phyloP scores from a whole-genome alignment of 495 filamentous ascomycete species.

The Trichocladium antarcticum region DNA sequence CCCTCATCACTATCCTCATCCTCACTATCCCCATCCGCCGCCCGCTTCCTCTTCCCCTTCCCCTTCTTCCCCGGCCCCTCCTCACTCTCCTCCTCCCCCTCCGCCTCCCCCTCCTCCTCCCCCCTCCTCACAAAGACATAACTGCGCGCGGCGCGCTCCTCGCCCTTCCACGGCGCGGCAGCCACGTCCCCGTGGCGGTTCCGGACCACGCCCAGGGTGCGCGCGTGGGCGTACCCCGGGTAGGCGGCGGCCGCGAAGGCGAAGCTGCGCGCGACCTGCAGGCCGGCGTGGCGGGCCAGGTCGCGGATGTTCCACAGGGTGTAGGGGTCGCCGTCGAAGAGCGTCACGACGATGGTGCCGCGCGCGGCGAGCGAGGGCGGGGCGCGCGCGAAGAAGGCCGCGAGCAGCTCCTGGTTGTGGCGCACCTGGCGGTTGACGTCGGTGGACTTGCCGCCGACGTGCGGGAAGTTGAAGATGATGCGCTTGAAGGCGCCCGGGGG shows the following conservation, averaged over 20 bases:
- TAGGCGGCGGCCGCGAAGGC: slow-evolving; percentile 63
- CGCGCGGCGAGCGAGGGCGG: slow-evolving; percentile 28
- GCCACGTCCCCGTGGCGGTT: slow-evolving; percentile 43
- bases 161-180: slow-evolving; percentile 56
- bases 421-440: slow-evolving; percentile 93
- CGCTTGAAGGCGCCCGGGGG: slow-evolving; percentile 49
- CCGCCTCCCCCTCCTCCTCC: slow-evolving; percentile 18
- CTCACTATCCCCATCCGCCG: slow-evolving; percentile 13
- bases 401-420: slow-evolving; percentile 80
- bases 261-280: slow-evolving; percentile 68
- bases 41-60: slow-evolving; percentile 21
- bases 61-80: slow-evolving; percentile 29
- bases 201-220: slow-evolving; percentile 70
- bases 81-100: slow-evolving; percentile 38
- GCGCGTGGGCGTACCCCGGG: slow-evolving; percentile 75
- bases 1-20: background rate
- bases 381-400: slow-evolving; percentile 64
- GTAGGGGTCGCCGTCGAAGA: slow-evolving; percentile 91
- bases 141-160: slow-evolving; percentile 61
- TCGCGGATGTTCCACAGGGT: slow-evolving; percentile 89
- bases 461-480: slow-evolving; percentile 92
- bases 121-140: slow-evolving; percentile 65
- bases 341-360: slow-evolving; percentile 68
- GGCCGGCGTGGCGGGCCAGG: slow-evolving; percentile 65
- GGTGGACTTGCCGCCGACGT: slow-evolving; percentile 80